Percentiles rank a stretch among this genome's conserved stretches.
These are phyloP conservation scores for Coemansia sp. DNA, from an alignment of 192 early-diverging fungal genomes.

Conservation along the genomic window DNA sequence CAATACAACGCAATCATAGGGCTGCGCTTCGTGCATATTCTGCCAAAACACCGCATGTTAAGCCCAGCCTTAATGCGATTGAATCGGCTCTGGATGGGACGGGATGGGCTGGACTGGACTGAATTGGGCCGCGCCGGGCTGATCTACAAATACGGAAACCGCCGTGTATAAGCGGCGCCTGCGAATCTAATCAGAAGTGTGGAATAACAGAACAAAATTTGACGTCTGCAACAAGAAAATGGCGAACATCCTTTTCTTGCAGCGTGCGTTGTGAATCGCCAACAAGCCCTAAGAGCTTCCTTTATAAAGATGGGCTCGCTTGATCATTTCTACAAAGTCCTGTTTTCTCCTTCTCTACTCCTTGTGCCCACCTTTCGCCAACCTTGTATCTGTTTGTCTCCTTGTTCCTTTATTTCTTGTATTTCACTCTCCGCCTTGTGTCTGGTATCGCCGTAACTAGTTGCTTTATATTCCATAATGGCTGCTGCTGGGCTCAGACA, in stretches of 20 bases:
- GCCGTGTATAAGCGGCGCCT: background rate
- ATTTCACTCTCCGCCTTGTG: background rate
- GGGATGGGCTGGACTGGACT: no score
- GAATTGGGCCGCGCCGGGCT: background rate
- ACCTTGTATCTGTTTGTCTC: background rate
- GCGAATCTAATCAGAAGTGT: slow-evolving; percentile 1
- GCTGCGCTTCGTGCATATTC: background rate
- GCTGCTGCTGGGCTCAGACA: background rate
- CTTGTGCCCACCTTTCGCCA: no score
- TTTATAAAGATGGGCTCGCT: background rate
- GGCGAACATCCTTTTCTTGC: background rate
- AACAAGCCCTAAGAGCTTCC: background rate
- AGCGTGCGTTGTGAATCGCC: background rate
- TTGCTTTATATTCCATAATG: background rate
- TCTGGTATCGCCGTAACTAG: no score
- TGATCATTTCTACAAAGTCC: background rate
- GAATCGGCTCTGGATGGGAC: background rate
- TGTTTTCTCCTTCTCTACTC: background rate
- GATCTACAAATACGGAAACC: slow-evolving; percentile 18
- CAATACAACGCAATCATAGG: background rate
- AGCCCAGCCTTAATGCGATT: background rate
- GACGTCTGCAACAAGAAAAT: background rate
- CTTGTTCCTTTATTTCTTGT: background rate
- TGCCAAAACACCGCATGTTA: background rate
- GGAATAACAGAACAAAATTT: background rate